Base-by-base conservation (phyloP, 805 yeast genomes). In the Saccharomycopsis sp. region DNA sequence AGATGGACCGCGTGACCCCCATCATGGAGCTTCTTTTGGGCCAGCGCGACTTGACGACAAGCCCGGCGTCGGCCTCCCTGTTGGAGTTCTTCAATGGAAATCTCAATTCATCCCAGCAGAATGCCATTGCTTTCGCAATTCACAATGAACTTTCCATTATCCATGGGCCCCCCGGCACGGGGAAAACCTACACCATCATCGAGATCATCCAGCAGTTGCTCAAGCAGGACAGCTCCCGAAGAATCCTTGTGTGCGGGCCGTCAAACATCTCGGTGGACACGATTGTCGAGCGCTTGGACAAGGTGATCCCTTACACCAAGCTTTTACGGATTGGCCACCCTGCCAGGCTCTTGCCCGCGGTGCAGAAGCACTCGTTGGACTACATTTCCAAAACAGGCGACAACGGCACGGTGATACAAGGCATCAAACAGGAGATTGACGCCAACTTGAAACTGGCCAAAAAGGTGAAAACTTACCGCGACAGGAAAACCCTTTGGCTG, bases 321-420 rank as follows among this genome's bases (percentile, higher is more conserved):
- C 59, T 92, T n/a, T 64, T 89, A 8, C 68, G 98, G 53, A 70
- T 89, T 27, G 98, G 97, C 0, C 96, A 92, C 57, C 97, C 97
- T 0, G 95, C 96, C 1, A 70, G 96, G 42, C 64, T 89, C 10
- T 57, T 86, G 13, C 70, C 71, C 1, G 52, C 68, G 0, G 80
- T 77, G 41, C 58, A 78, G 25, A 65, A 71, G 17, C 94, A 86
- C 56, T 84, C 95, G 0, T 59, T 88, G 18, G 96, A 88, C 50
- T 62, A 82, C 15, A 63, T 84, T 1, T 70, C 84, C 6, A 77
- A 75, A 48, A 64, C 63, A 17, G 68, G 73, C 20, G 75, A 73
- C 41, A 67, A 72, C 4, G 81, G 80, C 1, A 71, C 67, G 13
- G 69, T 89, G 16, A 59, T 85, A 2, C 63, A 65, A 29, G 96